phyloP scores from a whole-genome alignment of 1,139 yeast species.

The Lodderomyces oxycetoniae region DNA sequence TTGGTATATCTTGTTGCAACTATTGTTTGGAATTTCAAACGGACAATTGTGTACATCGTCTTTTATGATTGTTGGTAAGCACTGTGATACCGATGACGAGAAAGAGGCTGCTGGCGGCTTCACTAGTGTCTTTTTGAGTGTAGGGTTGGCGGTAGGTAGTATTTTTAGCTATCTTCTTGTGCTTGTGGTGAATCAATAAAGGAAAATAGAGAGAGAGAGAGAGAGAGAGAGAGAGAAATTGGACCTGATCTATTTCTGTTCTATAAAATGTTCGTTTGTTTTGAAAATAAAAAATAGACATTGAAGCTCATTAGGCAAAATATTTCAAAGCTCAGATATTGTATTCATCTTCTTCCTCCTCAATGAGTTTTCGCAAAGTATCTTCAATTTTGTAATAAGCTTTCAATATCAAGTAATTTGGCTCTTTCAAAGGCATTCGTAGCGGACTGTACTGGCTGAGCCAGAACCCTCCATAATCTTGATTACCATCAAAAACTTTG shows the following conservation, averaged over 20 bases:
- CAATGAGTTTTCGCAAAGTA: conserved; percentile 18
- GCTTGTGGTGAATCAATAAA: conserved; percentile 8
- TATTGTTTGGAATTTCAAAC: conserved; percentile 77
- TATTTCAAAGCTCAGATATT: too few species aligned
- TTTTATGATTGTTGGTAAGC: conserved; percentile 72
- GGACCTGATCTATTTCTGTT: too few species aligned
- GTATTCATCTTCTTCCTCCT: conserved; percentile 15
- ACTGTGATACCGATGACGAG: conserved; percentile 56
- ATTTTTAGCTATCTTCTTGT: conserved; percentile 67
- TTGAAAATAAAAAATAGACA: too few species aligned
- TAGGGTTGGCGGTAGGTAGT: conserved; percentile 77
- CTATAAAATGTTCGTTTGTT: too few species aligned
- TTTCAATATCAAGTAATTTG: conserved; percentile 53
- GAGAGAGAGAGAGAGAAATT: neutral
- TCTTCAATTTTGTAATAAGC: conserved; percentile 29
- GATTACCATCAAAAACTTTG: conserved; percentile 2
- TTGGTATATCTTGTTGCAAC: conserved; percentile 64
- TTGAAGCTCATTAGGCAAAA: too few species aligned
- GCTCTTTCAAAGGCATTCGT: conserved; percentile 61
- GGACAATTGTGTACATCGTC: conserved; percentile 82
- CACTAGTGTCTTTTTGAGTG: conserved; percentile 68
- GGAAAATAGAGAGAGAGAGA: neutral
- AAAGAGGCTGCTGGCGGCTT: conserved; percentile 94
- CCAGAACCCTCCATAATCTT: conserved; percentile 33
- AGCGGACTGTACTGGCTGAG: conserved; percentile 60